Conservation (phyloP, 768 basidiomycete species). For the Rhizopogon vulgaris region DNA sequence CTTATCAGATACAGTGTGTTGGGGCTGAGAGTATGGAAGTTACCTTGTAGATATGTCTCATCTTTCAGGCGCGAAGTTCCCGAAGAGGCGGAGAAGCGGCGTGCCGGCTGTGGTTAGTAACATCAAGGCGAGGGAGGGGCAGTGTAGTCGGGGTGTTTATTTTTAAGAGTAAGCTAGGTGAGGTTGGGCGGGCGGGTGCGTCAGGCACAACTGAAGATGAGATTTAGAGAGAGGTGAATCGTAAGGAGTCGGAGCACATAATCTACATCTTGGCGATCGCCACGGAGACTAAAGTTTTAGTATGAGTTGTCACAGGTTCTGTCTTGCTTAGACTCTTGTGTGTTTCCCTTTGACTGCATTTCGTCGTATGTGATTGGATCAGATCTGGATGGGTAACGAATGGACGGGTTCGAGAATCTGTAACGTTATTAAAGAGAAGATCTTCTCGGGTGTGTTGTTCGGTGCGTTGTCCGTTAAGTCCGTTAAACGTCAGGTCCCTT, state of each 20-base stretch:
- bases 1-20: neutral
- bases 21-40: neutral
- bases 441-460: slow-evolving; percentile 6
- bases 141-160: neutral
- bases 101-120: neutral
- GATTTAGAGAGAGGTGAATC: neutral
- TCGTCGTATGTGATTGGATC: neutral
- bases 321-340: neutral
- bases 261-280: neutral
- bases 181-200: too few species aligned
- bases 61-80: neutral
- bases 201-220: too few species aligned
- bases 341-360: neutral
- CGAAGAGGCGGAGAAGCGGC: neutral
- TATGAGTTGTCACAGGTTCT: neutral
- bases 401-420: slow-evolving; percentile 2
- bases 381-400: neutral
- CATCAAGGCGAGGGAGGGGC: neutral
- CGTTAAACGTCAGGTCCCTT: slow-evolving; percentile 15
- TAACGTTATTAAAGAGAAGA: slow-evolving; percentile 1
- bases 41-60: too few species aligned
- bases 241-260: neutral
- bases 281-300: neutral
- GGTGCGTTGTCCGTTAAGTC: slow-evolving; percentile 12
- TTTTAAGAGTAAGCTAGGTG: neutral